These are phyloP conservation scores for Salvia splendens DNA, from an alignment of 257 asterid species.

Conservation along the genomic window DNA sequence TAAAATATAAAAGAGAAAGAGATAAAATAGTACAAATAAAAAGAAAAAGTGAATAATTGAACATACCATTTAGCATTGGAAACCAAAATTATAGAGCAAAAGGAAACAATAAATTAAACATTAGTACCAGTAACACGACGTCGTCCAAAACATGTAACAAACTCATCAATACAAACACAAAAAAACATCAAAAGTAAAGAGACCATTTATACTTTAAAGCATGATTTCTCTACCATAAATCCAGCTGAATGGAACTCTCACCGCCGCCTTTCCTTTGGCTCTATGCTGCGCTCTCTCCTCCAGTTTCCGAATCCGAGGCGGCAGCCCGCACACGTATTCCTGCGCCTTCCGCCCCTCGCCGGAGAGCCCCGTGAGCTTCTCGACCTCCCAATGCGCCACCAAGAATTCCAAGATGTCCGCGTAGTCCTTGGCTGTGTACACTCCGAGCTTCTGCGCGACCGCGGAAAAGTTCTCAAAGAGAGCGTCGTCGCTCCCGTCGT, in stretches of 20 bases:
- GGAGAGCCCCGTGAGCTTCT: conserved; percentile 61
- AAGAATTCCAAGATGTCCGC: conserved; percentile 69
- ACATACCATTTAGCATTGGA: too few relatives aligned
- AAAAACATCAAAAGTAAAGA: too few relatives aligned
- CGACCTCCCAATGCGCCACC: conserved; percentile 68
- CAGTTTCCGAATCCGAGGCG: conserved; percentile 62
- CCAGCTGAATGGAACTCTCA: conserved; percentile 65
- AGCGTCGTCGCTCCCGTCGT: conserved; percentile 61
- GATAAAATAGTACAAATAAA: too few relatives aligned
- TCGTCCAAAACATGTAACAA: too few relatives aligned
- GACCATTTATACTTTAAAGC: conserved; percentile 32
- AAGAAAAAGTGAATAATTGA: too few relatives aligned
- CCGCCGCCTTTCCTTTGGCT: conserved; percentile 42
- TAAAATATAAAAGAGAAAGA: too few relatives aligned
- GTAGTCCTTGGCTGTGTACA: conserved; percentile 71
- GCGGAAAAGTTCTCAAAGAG: conserved; percentile 69
- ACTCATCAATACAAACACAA: not conserved
- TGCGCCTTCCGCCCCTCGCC: conserved; percentile 72
- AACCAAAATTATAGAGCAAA: too few relatives aligned
- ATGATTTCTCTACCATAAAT: conserved; percentile 52
- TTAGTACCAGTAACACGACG: not conserved
- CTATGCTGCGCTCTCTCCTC: conserved; percentile 65
- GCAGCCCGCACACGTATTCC: conserved; percentile 66
- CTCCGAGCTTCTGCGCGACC: conserved; percentile 70
- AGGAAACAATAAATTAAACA: too few relatives aligned